phyloP scores from a whole-genome alignment of 148 eudicot species.

The Vaccinium vitisidaea region DNA sequence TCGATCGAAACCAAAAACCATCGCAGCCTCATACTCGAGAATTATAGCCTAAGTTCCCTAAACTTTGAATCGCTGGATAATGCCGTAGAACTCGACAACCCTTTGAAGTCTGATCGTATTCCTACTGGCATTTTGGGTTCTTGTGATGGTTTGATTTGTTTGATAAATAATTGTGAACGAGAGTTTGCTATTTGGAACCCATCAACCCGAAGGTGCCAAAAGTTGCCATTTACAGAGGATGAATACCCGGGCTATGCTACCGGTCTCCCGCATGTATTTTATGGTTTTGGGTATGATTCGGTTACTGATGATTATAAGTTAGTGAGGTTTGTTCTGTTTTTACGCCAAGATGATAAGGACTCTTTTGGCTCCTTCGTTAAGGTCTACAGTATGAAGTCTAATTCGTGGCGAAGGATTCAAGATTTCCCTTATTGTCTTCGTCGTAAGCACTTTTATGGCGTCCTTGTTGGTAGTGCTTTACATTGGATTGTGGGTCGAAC shows the following conservation, averaged over 20 bases:
- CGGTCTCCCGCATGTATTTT: neutral
- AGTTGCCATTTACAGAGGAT: neutral
- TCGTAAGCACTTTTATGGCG: constrained; percentile 4
- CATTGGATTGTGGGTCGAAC: constrained; percentile 33
- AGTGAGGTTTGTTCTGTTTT: constrained; percentile 30
- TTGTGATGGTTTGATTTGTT: neutral
- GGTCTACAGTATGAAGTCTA: constrained; percentile 31
- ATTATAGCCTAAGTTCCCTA: neutral
- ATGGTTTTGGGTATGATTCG: constrained; percentile 24
- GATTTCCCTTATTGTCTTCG: constrained; percentile 28
- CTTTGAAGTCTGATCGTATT: too few relatives aligned
- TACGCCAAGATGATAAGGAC: neutral
- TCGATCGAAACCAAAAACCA: constrained; percentile 4
- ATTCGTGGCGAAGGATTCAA: constrained; percentile 18
- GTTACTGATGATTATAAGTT: constrained; percentile 42
- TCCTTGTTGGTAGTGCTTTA: constrained; percentile 27
- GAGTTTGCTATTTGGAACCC: neutral
- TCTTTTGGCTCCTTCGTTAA: constrained; percentile 23
- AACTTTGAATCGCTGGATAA: neutral
- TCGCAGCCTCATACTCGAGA: neutral
- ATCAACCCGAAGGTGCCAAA: neutral
- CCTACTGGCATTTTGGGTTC: neutral
- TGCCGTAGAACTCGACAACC: neutral
- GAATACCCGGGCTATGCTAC: neutral
- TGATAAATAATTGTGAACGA: neutral